These are phyloP conservation scores for Pouteria campechiana DNA, from an alignment of 179 eudicot genomes.

Conservation along the genomic window DNA sequence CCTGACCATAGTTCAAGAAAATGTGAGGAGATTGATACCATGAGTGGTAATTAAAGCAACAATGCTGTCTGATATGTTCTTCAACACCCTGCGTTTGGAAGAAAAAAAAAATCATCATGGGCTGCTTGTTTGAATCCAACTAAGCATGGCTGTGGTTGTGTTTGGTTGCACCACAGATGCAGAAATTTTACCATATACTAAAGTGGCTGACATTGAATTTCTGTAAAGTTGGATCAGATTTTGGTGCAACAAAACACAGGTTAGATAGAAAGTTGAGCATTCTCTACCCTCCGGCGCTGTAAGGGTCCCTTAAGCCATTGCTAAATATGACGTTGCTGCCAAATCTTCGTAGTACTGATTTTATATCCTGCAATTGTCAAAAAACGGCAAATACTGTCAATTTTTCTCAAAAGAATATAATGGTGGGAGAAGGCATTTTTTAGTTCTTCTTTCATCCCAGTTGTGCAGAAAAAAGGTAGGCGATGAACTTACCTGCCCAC, in stretches of 20 bases:
- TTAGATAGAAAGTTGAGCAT: no score
- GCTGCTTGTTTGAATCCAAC: no score
- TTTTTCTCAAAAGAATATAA: background rate
- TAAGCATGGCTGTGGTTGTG: no score
- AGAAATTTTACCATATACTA: no score
- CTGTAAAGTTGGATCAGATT: no score
- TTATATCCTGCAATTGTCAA: no score
- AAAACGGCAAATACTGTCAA: conserved; percentile 12
- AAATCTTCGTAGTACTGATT: conserved; percentile 25
- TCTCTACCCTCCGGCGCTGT: conserved; percentile 47
- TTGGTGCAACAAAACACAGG: no score
- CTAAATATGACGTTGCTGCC: conserved; percentile 63
- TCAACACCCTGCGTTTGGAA: conserved; percentile 4
- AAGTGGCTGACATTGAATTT: no score
- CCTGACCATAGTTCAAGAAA: no score
- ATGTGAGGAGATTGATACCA: no score
- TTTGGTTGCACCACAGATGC: no score
- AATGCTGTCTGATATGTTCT: conserved; percentile 3
- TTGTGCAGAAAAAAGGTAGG: background rate
- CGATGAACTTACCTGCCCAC: conserved; percentile 29
- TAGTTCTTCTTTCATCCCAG: conserved; percentile 2
- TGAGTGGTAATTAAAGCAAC: conserved; percentile 1
- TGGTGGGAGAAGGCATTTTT: background rate
- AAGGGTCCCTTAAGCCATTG: conserved; percentile 57
- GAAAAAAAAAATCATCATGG: background rate